phyloP scores from a whole-genome alignment of 1,284 basidiomycete species.

The Heterobasidion occidentale region DNA sequence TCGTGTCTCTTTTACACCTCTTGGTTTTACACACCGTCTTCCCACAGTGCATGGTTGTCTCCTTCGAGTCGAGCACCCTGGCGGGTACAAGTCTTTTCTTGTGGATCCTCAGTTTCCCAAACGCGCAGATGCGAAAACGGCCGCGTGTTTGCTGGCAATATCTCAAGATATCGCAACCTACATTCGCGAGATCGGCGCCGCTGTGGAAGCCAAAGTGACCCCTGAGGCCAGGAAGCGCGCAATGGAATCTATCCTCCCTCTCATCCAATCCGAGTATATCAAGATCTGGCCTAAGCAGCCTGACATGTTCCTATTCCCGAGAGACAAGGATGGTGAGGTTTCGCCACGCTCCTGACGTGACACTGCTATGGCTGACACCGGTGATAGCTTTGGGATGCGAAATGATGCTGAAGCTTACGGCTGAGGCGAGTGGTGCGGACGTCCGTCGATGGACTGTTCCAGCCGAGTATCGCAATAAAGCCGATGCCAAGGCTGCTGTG shows the following conservation, averaged over 20 bases:
- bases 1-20: background rate
- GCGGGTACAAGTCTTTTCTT: constrained; percentile 43
- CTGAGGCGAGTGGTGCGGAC: constrained; percentile 21
- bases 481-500: constrained; percentile 53
- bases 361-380: background rate
- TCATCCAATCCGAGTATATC: constrained; percentile 33
- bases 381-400: constrained; percentile 48
- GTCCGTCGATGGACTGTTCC: constrained; percentile 35
- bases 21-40: background rate
- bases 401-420: constrained; percentile 35
- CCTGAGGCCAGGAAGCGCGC: constrained; percentile 32
- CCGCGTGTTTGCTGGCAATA: constrained; percentile 54
- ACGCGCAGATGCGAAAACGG: constrained; percentile 53
- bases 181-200: constrained; percentile 34
- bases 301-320: constrained; percentile 27
- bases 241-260: constrained; percentile 33
- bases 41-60: constrained; percentile 50
- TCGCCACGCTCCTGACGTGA: background rate
- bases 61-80: constrained; percentile 44
- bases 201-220: constrained; percentile 36
- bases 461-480: constrained; percentile 43
- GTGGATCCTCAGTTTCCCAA: constrained; percentile 51
- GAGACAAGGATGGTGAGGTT: constrained; percentile 39
- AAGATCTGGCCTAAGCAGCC: constrained; percentile 32
- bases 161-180: constrained; percentile 50